Percentiles rank a stretch among this genome's conserved stretches.
These are phyloP conservation scores for Plasmodium knowlesi DNA, from an alignment of 169 alveolate genomes.

Conservation along the genomic window DNA sequence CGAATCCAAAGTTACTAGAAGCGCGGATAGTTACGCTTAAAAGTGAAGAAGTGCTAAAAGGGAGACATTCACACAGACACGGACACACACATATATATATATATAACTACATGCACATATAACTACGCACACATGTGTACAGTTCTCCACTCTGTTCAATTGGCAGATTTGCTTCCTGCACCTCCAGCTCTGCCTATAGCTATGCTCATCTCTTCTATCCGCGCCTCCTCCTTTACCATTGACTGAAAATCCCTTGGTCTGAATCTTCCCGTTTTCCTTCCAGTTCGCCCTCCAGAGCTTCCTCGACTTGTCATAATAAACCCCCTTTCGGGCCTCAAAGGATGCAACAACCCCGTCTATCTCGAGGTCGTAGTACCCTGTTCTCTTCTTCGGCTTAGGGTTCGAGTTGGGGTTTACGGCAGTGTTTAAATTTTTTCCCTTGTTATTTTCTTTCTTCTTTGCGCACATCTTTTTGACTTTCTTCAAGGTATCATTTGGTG, in stretches of 20 bases:
- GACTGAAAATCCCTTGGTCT: conserved; percentile 73
- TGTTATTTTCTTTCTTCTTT: conserved; percentile 28
- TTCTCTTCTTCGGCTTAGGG: conserved; percentile 30
- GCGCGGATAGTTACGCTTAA: background rate
- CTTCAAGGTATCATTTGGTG: background rate
- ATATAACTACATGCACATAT: too few species aligned
- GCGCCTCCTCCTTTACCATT: conserved; percentile 37
- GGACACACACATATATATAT: background rate
- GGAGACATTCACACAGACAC: background rate
- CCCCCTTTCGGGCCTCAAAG: conserved; percentile 72
- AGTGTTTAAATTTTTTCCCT: conserved; percentile 4
- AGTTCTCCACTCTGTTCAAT: background rate
- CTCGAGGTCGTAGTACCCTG: conserved; percentile 67
- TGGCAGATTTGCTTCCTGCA: background rate
- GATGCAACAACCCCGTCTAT: conserved; percentile 72
- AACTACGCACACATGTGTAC: background rate
- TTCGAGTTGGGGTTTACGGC: background rate
- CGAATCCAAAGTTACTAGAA: background rate
- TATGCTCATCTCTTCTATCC: background rate
- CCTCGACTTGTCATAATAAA: conserved; percentile 68
- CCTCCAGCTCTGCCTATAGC: background rate
- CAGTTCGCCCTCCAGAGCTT: conserved; percentile 75
- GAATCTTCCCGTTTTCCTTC: conserved; percentile 75
- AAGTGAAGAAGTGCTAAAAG: background rate
- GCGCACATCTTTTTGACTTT: background rate